Evolutionary conservation across 306 rosid species (phyloP).

Genomic region (Quercus mongolica): DNA sequence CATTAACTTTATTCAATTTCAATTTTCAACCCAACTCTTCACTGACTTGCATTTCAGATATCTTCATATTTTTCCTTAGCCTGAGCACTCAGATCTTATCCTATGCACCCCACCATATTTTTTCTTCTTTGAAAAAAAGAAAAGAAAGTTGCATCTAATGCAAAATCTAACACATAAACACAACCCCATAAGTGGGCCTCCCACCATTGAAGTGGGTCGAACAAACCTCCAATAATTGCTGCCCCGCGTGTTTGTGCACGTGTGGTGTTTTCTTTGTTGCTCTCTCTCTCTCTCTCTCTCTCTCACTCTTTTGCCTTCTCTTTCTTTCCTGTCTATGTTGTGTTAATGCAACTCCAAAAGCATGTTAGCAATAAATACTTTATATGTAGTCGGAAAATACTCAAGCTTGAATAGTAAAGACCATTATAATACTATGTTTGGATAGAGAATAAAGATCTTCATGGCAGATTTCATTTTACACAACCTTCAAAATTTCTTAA

Average conservation of each 20-base stretch:
- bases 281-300: not conserved
- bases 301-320: conserved; percentile 11
- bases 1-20: conserved; percentile 28
- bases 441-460: too few species aligned
- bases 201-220: conserved; percentile 36
- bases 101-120: not conserved
- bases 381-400: not conserved
- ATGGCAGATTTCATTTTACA: too few species aligned
- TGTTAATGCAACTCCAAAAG: not conserved
- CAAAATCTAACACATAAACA: not conserved
- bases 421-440: too few species aligned
- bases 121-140: too few species aligned
- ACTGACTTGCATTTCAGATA: too few species aligned
- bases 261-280: conserved; percentile 57
- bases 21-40: too few species aligned
- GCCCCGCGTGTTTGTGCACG: conserved; percentile 74
- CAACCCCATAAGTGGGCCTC: conserved; percentile 7
- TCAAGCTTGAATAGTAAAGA: not conserved
- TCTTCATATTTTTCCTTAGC: too few species aligned
- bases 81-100: not conserved
- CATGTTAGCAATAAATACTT: not conserved
- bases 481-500: too few species aligned
- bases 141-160: too few species aligned
- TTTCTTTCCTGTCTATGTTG: not conserved
- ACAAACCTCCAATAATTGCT: conserved; percentile 39